Conservation (phyloP, 192 early-diverging fungal species). For the Lunasporangiospora selenospora region DNA sequence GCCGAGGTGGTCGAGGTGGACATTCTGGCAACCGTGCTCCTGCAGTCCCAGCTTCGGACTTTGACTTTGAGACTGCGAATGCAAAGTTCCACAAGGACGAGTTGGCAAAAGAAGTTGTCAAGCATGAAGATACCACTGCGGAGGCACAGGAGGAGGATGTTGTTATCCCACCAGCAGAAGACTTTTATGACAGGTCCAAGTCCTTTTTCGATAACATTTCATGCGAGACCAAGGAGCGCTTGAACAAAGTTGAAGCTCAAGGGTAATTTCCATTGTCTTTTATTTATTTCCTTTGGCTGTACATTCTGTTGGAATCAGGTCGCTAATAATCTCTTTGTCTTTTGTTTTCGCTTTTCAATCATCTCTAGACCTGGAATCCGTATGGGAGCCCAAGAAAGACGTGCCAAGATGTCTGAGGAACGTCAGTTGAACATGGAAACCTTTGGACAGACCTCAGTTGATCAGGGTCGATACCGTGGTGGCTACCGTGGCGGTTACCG, state of each 20-base stretch:
- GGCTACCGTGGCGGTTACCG: constrained; percentile 63
- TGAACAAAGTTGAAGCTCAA: constrained; percentile 61
- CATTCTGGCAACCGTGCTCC: constrained; percentile 50
- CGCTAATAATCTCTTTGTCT: neutral
- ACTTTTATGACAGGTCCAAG: constrained; percentile 78
- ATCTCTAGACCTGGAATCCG: constrained; percentile 44
- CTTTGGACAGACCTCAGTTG: constrained; percentile 88
- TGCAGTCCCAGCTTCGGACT: constrained; percentile 75
- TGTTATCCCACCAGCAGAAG: constrained; percentile 57
- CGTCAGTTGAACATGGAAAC: constrained; percentile 94
- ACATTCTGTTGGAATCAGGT: neutral
- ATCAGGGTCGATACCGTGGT: constrained; percentile 67
- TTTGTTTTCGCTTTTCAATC: constrained; percentile 10
- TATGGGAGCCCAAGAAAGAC: constrained; percentile 68
- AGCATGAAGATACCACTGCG: constrained; percentile 46
- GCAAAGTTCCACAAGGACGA: constrained; percentile 94
- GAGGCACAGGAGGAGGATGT: constrained; percentile 54
- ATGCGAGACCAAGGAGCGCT: constrained; percentile 90
- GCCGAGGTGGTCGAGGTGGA: constrained; percentile 49
- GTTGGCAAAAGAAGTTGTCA: constrained; percentile 75
- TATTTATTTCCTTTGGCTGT: neutral
- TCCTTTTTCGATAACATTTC: constrained; percentile 99
- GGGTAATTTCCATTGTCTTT: constrained; percentile 46
- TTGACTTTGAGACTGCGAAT: constrained; percentile 96
- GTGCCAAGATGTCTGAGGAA: constrained; percentile 85